Base-by-base conservation (phyloP, 169 alveolate genomes). In the Plasmodium gallinaceum region DNA sequence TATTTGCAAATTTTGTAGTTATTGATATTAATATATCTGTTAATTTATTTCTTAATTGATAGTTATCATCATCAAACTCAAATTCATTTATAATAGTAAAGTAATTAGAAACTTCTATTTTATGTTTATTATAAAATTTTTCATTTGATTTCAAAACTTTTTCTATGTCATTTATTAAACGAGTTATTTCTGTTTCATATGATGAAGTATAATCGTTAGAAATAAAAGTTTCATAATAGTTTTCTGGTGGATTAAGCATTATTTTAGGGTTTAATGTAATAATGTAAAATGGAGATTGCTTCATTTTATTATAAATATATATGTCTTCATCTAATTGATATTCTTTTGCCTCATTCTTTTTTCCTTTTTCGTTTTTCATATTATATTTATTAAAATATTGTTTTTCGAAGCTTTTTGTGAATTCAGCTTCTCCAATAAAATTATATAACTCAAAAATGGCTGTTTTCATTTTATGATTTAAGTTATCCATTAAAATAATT, bases 341-440 rank as follows among this genome's bases (percentile, higher is more conserved):
- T 4, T 18, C 14, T 22, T 45, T 4, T 0, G 0, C 39, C 14
- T 26, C 48, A 61, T 61, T 7, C 24, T 61, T 8, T n/a, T 61
- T 8, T 10, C 7, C 62, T 0, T 61, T 43, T 18, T 12, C n/a
- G 14, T 61, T 20, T 18, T 10, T 72, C 9, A 26, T 54, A 42
- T 7, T 22, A 69, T 76, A 76, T 26, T 52, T 24, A 7, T 46
- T 76, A 18, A 76, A 76, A 18, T 62, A 51, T 10, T 37, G 46
- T 39, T 48, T 64, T 24, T 64, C 78, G 12, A 76, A 76, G 14
- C 74, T 37, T 48, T 60, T 76, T 39, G 89, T 62, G 46, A 76
- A 76, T 24, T 76, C 89, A 18, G 89, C 89, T 46, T 76, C 89
- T 20, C 89, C 89, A n/a, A 76, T 16, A 42, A 76, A 76, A 76